Evolutionary conservation across 2,329 filamentous ascomycete genomes (phyloP), one percentile per base, ranked within the genome.

Genomic region (Coniochaeta sp.): DNA sequence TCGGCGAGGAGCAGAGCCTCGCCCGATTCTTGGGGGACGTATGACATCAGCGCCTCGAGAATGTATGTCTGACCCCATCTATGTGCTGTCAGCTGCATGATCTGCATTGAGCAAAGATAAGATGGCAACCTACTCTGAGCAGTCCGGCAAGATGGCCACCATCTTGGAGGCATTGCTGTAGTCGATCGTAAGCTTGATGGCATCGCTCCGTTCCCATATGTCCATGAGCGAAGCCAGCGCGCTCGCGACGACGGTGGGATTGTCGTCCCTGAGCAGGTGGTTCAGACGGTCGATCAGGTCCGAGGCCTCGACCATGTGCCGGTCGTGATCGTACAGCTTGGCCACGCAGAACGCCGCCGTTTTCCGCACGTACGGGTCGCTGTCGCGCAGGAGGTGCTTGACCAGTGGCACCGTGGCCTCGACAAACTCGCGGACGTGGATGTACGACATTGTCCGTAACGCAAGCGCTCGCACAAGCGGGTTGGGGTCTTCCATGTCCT

Each of bases 61-160:
- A 99, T 98, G 73, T 99, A 99, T 24, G 93, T 97, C 78, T 99
- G 95, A 47, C 95, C 93, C 95, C 95, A 99, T 82, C 91, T 96
- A 65, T 1, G 10, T 54, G 12, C 10, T 58, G 64, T 65, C 56
- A 66, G 64, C 56, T 58, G 62, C 28, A 59, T 19, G 7, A 28
- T 8, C 42, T 22, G 38, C 4, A n/a, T n/a, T n/a, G n/a, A n/a
- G n/a, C 19, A n/a, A 17, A 9, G 1, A 24, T 8, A 24, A 28
- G 47, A n/a, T 3, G n/a, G 42, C 52, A 80, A 80, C 89, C 70
- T 83, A 96, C 90, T 99, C 95, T 19, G 95, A 98, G 77, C 95
- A 98, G 72, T 99, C 95, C 1, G 95, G 89, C 26, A 99, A 76
- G 62, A 99, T 98, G 50, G 95, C 92, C 38, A 98, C 92, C 80